Percentiles rank a stretch among this genome's conserved stretches.
phyloP scores from a whole-genome alignment of 495 filamentous ascomycete species.

The Opeltia flavorubescens region DNA sequence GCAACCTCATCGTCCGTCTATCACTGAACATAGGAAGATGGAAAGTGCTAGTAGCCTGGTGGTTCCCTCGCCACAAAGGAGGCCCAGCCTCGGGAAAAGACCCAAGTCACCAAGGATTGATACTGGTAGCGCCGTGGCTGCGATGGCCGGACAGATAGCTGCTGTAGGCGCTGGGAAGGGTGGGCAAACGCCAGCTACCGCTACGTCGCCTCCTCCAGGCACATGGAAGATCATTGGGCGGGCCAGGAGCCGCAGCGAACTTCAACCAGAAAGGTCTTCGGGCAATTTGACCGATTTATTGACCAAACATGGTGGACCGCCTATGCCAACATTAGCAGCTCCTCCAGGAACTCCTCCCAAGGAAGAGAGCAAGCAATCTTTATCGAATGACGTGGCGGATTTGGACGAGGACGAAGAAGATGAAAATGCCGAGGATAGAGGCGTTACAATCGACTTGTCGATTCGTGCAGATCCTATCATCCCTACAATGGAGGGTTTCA shows the following conservation, averaged over 20 bases:
- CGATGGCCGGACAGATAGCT: conserved; percentile 46
- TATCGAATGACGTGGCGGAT: conserved; percentile 19
- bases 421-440: conserved; percentile 26
- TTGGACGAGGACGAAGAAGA: conserved; percentile 34
- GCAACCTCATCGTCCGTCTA: conserved; percentile 18
- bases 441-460: conserved; percentile 35
- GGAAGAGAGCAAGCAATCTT: conserved; percentile 13
- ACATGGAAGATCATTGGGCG: conserved; percentile 43
- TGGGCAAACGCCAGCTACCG: conserved; percentile 42
- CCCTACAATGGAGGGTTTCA: conserved; percentile 67
- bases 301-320: conserved; percentile 34
- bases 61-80: conserved; percentile 32
- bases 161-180: conserved; percentile 41
- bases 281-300: conserved; percentile 28
- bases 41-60: conserved; percentile 25
- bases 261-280: conserved; percentile 30
- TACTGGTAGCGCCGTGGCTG: conserved; percentile 41
- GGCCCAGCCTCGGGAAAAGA: conserved; percentile 41
- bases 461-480: conserved; percentile 36
- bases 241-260: conserved; percentile 61
- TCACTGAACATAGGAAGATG: conserved; percentile 23
- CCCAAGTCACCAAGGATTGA: conserved; percentile 47
- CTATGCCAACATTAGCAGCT: conserved; percentile 29
- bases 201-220: conserved; percentile 35
- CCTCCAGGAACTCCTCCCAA: conserved; percentile 25